Conservation (phyloP, 805 yeast species). For the Saccharomycopsis guyanensis region DNA sequence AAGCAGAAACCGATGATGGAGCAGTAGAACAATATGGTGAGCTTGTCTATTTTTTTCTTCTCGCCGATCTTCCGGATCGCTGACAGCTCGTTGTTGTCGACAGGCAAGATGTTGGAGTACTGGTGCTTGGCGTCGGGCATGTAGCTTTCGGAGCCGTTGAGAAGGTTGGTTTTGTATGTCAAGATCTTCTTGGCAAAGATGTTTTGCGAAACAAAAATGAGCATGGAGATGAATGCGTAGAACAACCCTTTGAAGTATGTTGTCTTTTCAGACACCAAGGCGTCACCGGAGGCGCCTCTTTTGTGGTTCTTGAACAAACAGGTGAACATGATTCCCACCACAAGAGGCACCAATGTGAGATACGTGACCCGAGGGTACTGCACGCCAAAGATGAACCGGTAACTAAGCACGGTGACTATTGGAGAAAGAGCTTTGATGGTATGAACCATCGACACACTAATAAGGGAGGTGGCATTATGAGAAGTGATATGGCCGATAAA, state of each 20-base stretch:
- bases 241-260: slow-evolving; percentile 28
- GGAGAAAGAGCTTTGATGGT: slow-evolving; percentile 92
- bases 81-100: slow-evolving; percentile 21
- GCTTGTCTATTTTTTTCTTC: slow-evolving; percentile 50
- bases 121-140: background rate
- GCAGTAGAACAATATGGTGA: slow-evolving; percentile 65
- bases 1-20: slow-evolving; percentile 59
- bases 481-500: slow-evolving; percentile 86
- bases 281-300: background rate
- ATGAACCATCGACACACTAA: slow-evolving; percentile 93
- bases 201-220: slow-evolving; percentile 69
- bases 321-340: slow-evolving; percentile 78
- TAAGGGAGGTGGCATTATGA: slow-evolving; percentile 84
- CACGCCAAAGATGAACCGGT: slow-evolving; percentile 51
- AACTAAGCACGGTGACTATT: slow-evolving; percentile 74
- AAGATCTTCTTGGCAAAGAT: slow-evolving; percentile 71
- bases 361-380: slow-evolving; percentile 62
- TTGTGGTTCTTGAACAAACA: slow-evolving; percentile 40
- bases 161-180: slow-evolving; percentile 36
- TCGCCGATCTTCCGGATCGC: slow-evolving; percentile 24
- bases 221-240: slow-evolving; percentile 36
- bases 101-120: slow-evolving; percentile 23
- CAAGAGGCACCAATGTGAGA: slow-evolving; percentile 68
- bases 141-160: slow-evolving; percentile 4
- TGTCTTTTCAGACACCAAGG: background rate